Base-by-base conservation (phyloP, 495 filamentous ascomycete species). In the Aspergillus biplanus region DNA sequence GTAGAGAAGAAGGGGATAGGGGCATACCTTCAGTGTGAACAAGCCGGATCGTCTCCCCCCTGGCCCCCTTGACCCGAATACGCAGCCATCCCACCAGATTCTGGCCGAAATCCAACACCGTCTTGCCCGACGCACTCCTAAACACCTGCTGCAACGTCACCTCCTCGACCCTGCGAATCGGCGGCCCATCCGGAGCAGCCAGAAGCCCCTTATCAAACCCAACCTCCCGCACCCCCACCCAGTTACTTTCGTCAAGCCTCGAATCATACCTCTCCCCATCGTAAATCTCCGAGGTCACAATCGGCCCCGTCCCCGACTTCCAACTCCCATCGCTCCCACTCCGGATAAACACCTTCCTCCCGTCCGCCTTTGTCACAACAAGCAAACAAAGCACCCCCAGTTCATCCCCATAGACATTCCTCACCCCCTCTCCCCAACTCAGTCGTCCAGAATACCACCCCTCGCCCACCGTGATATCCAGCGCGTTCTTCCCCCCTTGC, bases 401-500 rank as follows among this genome's bases (percentile, higher is more conserved):
- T 0, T 70, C 69, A 44, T 83, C 75, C 6, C 82, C 83, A 59
- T 77, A 84, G 18, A 81, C 52, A 31, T 65, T 65, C 0, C 64
- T 12, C 55, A 59, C 9, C 61, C 68, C 42, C 58, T 66, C 37
- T 4, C 37, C 8, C 63, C 73, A 46, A n/a, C 58, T 46, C n/a
- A 85, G 66, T 32, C 78, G 67, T 13, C 81, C 81, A 6, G 76
- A 58, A 66, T 71, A 85, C 83, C 83, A 86, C 0, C 83, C 83
- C 35, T 85, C 83, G 5, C 75, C 82, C 15, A 85, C 76, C 13
- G 76, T 73, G 7, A 78, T 76, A 0, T 75, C 80, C 52, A 86
- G 68, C 0, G 66, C 74, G 62, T 84, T 84, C 2, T 64, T 58
- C 4, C 78, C 76, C 5, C 63, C 11, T 6, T 68, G 33, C 4